Base-by-base conservation (phyloP, 192 early-diverging fungal genomes). In the Coemansia sp. region DNA sequence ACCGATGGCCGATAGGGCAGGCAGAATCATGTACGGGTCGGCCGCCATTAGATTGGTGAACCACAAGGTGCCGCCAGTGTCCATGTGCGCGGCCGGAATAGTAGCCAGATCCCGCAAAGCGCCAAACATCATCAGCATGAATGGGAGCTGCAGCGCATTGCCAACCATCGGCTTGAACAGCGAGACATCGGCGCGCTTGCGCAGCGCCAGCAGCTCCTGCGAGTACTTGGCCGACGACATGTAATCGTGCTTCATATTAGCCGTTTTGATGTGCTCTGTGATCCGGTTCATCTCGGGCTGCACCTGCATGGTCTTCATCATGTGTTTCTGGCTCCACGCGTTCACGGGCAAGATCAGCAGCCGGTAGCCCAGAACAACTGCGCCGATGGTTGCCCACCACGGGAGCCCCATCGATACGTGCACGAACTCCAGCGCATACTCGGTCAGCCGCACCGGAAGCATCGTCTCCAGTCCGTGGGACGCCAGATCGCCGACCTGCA, bases 301-400 rank as follows among this genome's bases (percentile, higher is more conserved):
- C 43, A 88, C 62, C 47, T 90, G 85, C 57, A 75, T 67, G 10
- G 94, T 70, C 45, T 80, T 79, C 20, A 83, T 83, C 35, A 83
- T 76, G 52, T 86, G 83, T 19, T 84, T 80, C 60, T 90, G 89
- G 14, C 84, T 62, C 65, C 83, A 86, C 52, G 91, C 63, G 17
- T 83, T 79, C 17, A 94, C 45, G 1, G 94, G 94, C 28, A 93
- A 65, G 21, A 92, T 43, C 4, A 79, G 68, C 0, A 82, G 56
- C 47, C 93, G 89, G 17, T 91, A 75, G 7, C 78, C 44, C 23
- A 95, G 28, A 0, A 89, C 91, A 1, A 84, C 63, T 8, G 58
- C 65, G 5, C 79, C 81, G 50, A 98, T 95, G n/a, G 93, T 85
- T 7, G 71, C 87, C 90, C 90, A 95, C 95, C 95, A 98, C 4